Base-by-base conservation (phyloP, 495 filamentous ascomycete genomes). In the Pseudomonodictys pantanalensis region DNA sequence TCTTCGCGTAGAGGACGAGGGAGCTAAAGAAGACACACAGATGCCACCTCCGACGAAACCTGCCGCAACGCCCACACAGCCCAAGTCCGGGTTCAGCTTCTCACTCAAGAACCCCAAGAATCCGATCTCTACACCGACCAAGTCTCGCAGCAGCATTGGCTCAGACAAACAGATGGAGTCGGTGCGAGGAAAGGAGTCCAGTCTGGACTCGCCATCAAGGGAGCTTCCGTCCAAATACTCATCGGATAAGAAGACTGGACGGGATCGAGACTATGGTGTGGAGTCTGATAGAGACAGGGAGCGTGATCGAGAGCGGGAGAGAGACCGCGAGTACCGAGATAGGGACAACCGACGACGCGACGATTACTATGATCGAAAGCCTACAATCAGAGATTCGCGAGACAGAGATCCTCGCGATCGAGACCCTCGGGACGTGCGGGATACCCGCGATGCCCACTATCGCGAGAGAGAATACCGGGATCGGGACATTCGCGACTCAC, bases 31-130 rank as follows among this genome's bases (percentile, higher is more conserved):
- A 51, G 78, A 76, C 49, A 65, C 73, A 41, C 78, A 79, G 26
- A 80, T 80, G 74, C 73, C 72, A 26, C 80, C 80, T 7, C 77
- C 80, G 24, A 68, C 70, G 12, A 74, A 70, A 42, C 71, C 78
- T n/a, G 70, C 79, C 12, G 71, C 77, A 15, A 71, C 75, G 5
- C 74, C 80, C 23, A 75, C 24, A 4, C 53, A 12, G 38, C 81
- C 23, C 73, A 79, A 66, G 81, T 78, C 84, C 33, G 92, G 91
- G 69, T 90, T 96, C 65, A 91, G 88, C 66, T 96, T 96, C 71
- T 87, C 89, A 11, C 86, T 96, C 71, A 95, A 93, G 69, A 76
- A n/a, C n/a, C n/a, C 83, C 0, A 93, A 93, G 58, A 73, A 82
- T 20, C 48, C 49, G 17, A 73, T 79, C 15, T 18, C 38, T 5